A percentile compares a stretch with the other conserved stretches of the same genome.
These are phyloP conservation scores for Sclerotiophoma versabilis DNA, from an alignment of 2,329 filamentous ascomycete species.

Conservation along the genomic window DNA sequence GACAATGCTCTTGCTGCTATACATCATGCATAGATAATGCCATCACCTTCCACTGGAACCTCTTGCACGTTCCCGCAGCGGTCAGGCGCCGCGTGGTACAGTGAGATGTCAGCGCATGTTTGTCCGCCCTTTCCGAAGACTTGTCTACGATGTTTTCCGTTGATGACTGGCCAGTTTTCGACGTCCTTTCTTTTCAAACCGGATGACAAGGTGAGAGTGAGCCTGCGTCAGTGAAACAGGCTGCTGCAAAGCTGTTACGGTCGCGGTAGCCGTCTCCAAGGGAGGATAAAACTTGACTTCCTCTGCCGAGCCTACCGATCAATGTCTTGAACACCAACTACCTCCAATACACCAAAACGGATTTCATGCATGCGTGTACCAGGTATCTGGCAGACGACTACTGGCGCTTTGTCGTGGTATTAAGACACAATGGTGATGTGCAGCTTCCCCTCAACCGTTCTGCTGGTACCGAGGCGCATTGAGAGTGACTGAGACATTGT, in stretches of 20 bases:
- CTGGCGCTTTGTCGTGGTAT: constrained; percentile 5
- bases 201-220: too few species aligned
- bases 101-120: constrained; percentile 2
- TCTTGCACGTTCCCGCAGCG: constrained; percentile 10
- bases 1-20: constrained; percentile 2
- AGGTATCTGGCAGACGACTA: constrained; percentile 13
- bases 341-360: not conserved
- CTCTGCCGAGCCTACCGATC: not conserved
- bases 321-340: constrained; percentile 13
- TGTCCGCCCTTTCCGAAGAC: not conserved
- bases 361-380: constrained; percentile 11
- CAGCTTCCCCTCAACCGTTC: constrained; percentile 7
- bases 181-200: not conserved
- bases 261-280: constrained; percentile 5
- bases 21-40: constrained; percentile 5
- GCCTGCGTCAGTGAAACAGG: constrained; percentile 25
- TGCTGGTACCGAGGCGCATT: constrained; percentile 6
- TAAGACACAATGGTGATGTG: constrained; percentile 7
- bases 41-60: not conserved
- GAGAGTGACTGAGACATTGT: constrained; percentile 8
- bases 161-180: not conserved
- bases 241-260: not conserved
- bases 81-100: constrained; percentile 10
- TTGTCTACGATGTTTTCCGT: not conserved
- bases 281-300: constrained; percentile 16